Percentiles rank a stretch among this genome's conserved stretches.
phyloP scores from a whole-genome alignment of 1,284 basidiomycete genomes.

The Tilletia caries region DNA sequence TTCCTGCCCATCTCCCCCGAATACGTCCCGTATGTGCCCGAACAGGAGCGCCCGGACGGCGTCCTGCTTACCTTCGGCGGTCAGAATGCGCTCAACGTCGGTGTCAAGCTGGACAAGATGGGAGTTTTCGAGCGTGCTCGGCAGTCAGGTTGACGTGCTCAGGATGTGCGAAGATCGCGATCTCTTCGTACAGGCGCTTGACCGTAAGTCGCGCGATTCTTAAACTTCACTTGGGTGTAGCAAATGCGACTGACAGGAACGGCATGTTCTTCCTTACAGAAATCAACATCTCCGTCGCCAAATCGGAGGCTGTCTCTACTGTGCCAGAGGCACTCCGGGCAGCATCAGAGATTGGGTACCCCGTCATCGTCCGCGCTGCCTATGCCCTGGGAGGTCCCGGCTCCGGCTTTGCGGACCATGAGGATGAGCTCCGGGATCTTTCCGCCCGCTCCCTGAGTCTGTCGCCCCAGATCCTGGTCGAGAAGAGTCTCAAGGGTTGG shows the following conservation, averaged over 20 bases:
- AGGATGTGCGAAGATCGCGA: conserved; percentile 79
- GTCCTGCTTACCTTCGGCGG: conserved; percentile 97
- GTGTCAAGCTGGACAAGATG: conserved; percentile 96
- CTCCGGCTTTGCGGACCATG: conserved; percentile 93
- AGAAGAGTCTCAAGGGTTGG: conserved; percentile 99
- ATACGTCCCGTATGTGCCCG: conserved; percentile 96
- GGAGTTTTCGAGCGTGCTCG: conserved; percentile 92
- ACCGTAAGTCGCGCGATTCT: conserved; percentile 63
- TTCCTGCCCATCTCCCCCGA: conserved; percentile 86
- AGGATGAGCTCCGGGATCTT: conserved; percentile 90
- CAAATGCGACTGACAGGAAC: too few relatives aligned
- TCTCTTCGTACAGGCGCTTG: conserved; percentile 92
- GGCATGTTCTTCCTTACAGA: too few relatives aligned
- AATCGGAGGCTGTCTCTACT: conserved; percentile 94
- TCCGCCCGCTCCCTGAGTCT: conserved; percentile 85
- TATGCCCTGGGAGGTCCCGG: conserved; percentile 98
- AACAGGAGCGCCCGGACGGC: conserved; percentile 97
- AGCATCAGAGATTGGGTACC: conserved; percentile 88
- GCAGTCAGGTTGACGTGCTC: conserved; percentile 87
- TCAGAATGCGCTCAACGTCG: conserved; percentile 95
- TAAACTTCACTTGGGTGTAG: too few relatives aligned
- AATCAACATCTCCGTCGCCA: conserved; percentile 95
- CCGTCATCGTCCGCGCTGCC: conserved; percentile 94
- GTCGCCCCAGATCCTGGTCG: conserved; percentile 92
- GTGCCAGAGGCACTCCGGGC: conserved; percentile 88